Conservation (phyloP, 108 stramenopile genomes). For the Conticribra weissflogii region DNA sequence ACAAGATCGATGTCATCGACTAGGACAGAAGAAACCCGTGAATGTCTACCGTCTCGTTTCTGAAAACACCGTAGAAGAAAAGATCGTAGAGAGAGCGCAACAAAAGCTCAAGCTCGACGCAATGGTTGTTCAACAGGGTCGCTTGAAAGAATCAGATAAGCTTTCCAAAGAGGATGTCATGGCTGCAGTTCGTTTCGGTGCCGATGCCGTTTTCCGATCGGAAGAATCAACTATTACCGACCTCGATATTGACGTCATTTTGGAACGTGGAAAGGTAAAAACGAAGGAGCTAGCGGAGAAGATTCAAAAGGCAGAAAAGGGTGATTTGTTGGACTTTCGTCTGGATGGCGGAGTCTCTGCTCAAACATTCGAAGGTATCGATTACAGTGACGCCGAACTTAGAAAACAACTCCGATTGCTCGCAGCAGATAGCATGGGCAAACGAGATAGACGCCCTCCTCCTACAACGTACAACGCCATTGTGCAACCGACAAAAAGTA, state of each 20-base stretch:
- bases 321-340: slow-evolving; percentile 93
- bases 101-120: slow-evolving; percentile 99
- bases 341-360: slow-evolving; percentile 90
- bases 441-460: slow-evolving; percentile 87
- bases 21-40: slow-evolving; percentile 98
- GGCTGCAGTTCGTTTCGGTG: slow-evolving; percentile 95
- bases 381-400: slow-evolving; percentile 85
- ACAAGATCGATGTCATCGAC: slow-evolving; percentile 90
- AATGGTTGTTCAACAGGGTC: slow-evolving; percentile 98
- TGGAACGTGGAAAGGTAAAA: slow-evolving; percentile 89
- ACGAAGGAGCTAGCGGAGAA: slow-evolving; percentile 92
- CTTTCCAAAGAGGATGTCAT: slow-evolving; percentile 86
- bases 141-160: slow-evolving; percentile 91
- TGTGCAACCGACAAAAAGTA: slow-evolving; percentile 82
- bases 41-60: slow-evolving; percentile 96
- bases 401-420: slow-evolving; percentile 82
- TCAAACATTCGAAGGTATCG: slow-evolving; percentile 90
- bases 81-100: slow-evolving; percentile 99
- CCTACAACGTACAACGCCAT: slow-evolving; percentile 80
- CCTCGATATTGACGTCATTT: slow-evolving; percentile 91
- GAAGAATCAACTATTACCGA: slow-evolving; percentile 90
- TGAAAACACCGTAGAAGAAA: slow-evolving; percentile 98
- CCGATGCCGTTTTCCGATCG: slow-evolving; percentile 95
- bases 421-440: slow-evolving; percentile 84
- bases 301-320: slow-evolving; percentile 92